phyloP scores from a whole-genome alignment of 78 protist species.

The Dictyostelium intermedium region DNA sequence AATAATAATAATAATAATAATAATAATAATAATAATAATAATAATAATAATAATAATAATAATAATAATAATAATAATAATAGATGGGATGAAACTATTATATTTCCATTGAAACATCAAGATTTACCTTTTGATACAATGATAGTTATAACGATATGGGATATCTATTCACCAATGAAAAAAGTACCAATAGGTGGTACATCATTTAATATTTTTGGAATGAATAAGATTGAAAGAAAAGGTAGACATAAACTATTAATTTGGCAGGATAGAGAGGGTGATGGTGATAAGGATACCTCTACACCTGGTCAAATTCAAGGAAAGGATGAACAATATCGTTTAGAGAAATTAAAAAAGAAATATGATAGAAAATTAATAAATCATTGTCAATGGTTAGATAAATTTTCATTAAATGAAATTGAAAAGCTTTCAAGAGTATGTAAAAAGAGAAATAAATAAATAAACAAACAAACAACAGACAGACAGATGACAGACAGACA shows the following conservation, averaged over 20 bases:
- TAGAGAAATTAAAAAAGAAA: constrained; percentile 60
- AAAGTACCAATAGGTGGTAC: constrained; percentile 73
- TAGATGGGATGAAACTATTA: constrained; percentile 69
- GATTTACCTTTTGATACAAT: constrained; percentile 76
- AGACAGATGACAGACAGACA: no score
- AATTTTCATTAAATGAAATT: constrained; percentile 50
- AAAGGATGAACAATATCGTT: constrained; percentile 57
- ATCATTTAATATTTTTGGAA: constrained; percentile 67
- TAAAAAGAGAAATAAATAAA: no score
- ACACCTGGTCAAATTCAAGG: constrained; percentile 74
- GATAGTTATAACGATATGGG: constrained; percentile 82
- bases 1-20: not conserved
- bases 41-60: not conserved
- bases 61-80: not conserved
- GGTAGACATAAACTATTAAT: constrained; percentile 63
- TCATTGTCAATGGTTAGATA: constrained; percentile 70
- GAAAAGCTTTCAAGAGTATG: constrained; percentile 60
- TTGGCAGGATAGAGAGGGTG: constrained; percentile 65
- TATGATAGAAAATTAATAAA: constrained; percentile 62
- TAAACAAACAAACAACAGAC: no score
- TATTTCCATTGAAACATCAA: constrained; percentile 71
- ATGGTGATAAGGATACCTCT: constrained; percentile 16
- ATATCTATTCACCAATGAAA: constrained; percentile 50
- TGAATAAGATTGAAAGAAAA: constrained; percentile 37
- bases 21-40: not conserved